These are phyloP conservation scores for Brassica juncea DNA, from an alignment of 345 rosid genomes.

Conservation along the genomic window DNA sequence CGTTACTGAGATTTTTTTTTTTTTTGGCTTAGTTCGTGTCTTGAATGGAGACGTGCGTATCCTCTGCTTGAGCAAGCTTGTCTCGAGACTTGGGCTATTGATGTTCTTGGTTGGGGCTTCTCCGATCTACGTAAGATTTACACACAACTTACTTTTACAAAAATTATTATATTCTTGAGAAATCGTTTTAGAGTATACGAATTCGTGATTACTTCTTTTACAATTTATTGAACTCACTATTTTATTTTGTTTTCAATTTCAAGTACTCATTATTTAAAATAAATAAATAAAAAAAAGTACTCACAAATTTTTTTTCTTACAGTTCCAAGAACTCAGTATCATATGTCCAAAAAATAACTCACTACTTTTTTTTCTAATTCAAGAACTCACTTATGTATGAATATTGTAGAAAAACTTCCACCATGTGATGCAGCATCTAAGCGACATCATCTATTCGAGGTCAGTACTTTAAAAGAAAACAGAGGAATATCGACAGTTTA, in stretches of 20 bases:
- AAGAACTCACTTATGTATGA: background rate
- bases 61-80: slow-evolving; percentile 76
- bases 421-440: slow-evolving; percentile 72
- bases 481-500: background rate
- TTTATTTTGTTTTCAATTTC: background rate
- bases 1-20: background rate
- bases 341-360: background rate
- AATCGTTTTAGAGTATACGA: background rate
- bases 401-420: slow-evolving; percentile 54
- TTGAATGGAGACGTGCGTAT: slow-evolving; percentile 75
- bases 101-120: slow-evolving; percentile 95
- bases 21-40: slow-evolving; percentile 56
- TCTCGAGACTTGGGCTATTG: slow-evolving; percentile 86
- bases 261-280: background rate
- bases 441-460: slow-evolving; percentile 73
- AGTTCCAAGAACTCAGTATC: background rate
- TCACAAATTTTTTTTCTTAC: background rate
- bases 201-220: background rate
- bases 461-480: slow-evolving; percentile 27
- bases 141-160: background rate
- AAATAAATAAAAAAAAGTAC: no score
- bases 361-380: background rate
- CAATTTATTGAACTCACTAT: background rate
- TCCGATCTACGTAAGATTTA: slow-evolving; percentile 62
- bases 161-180: background rate